phyloP scores from a whole-genome alignment of 2,329 filamentous ascomycete genomes.

The Beauveria medogensis region DNA sequence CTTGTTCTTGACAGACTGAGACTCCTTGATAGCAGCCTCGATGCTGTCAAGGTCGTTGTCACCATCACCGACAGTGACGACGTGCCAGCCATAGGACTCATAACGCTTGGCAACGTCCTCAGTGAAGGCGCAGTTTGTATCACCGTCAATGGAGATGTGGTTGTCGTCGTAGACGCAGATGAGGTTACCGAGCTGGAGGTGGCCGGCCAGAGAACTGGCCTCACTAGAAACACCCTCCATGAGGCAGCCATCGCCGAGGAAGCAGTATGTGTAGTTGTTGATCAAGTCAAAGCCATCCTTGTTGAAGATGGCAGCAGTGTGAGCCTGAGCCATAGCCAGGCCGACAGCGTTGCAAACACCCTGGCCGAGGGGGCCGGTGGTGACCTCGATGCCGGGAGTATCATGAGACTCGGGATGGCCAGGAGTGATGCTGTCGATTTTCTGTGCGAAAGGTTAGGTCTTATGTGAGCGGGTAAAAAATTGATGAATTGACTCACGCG shows the following conservation, averaged over 20 bases:
- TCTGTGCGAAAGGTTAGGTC: conserved; percentile 23
- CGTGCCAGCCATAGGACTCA: conserved; percentile 96
- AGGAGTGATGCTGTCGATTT: conserved; percentile 68
- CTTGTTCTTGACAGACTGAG: conserved; percentile 87
- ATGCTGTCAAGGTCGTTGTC: conserved; percentile 83
- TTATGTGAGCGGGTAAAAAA: background rate
- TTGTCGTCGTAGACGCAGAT: conserved; percentile 98
- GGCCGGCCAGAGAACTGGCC: conserved; percentile 85
- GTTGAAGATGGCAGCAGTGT: conserved; percentile 89
- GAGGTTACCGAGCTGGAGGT: conserved; percentile 95
- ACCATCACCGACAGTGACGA: conserved; percentile 74
- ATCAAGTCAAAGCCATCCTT: conserved; percentile 86
- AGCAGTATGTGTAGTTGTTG: conserved; percentile 94
- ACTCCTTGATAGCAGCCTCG: conserved; percentile 78
- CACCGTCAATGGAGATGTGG: conserved; percentile 90
- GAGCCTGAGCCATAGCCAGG: conserved; percentile 92
- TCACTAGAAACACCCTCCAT: conserved; percentile 97
- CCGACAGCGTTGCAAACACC: conserved; percentile 96
- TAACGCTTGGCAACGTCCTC: conserved; percentile 94
- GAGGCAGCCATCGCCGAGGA: conserved; percentile 96
- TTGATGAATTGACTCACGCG: conserved; percentile 55
- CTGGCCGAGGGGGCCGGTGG: conserved; percentile 94
- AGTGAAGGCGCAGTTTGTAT: conserved; percentile 93
- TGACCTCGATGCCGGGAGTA: conserved; percentile 94
- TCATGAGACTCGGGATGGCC: conserved; percentile 96